Evolutionary conservation across 1,139 yeast genomes (phyloP).

Genomic region (Yueomyces sp.): DNA sequence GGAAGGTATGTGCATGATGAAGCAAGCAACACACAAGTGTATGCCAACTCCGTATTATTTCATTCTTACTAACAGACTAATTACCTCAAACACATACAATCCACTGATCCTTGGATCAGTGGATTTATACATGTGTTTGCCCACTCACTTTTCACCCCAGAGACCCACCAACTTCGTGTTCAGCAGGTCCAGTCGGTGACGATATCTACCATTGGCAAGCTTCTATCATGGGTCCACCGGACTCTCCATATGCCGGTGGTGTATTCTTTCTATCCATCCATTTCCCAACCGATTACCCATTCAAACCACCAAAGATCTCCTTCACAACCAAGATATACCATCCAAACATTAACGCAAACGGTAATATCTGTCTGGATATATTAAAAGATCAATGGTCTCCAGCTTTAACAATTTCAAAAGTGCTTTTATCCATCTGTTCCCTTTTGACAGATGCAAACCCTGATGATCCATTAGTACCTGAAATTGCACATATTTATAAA

Average conservation of each 20-base stretch:
- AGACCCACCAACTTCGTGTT: constrained; percentile 98
- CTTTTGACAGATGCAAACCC: constrained; percentile 95
- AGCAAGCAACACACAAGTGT: too few species aligned
- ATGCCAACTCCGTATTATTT: not conserved
- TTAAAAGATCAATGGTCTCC: constrained; percentile 59
- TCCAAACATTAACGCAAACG: constrained; percentile 82
- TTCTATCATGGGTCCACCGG: constrained; percentile 91
- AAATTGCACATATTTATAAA: constrained; percentile 93
- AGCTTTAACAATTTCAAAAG: constrained; percentile 72
- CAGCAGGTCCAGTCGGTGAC: constrained; percentile 98
- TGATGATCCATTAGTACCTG: constrained; percentile 97
- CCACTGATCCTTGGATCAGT: too few species aligned
- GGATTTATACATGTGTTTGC: too few species aligned
- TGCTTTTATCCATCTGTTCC: constrained; percentile 77
- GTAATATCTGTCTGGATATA: constrained; percentile 40
- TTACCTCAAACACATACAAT: too few species aligned
- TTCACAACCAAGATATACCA: constrained; percentile 86
- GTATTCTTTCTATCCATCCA: constrained; percentile 83
- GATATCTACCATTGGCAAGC: constrained; percentile 96
- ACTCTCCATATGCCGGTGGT: constrained; percentile 89
- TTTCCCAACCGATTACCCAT: constrained; percentile 92
- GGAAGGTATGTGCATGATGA: constrained; percentile 56
- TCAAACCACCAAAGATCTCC: constrained; percentile 86
- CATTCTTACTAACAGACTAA: not conserved
- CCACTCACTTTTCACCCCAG: constrained; percentile 26